Base-by-base conservation (phyloP, 768 basidiomycete genomes). In the Solioccasus polychromus region DNA sequence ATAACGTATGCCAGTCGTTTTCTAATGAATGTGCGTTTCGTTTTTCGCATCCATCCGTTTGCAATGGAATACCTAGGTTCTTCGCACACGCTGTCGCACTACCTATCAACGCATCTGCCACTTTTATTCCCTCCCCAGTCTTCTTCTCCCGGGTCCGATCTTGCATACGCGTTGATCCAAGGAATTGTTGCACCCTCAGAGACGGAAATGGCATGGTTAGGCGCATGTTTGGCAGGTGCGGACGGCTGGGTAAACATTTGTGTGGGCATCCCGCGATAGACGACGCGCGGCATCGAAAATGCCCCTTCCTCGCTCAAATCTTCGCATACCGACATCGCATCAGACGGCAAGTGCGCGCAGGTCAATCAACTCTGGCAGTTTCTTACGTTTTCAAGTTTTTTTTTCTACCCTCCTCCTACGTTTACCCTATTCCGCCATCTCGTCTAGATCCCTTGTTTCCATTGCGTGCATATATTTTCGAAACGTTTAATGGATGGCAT, bases 201-300 rank as follows among this genome's bases (percentile, higher is more conserved):
- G 24, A 77, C 92, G 6, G 95, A 98, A 60, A 75, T 97, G 67
- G 92, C 86, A 5, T 96, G 95, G 94, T 65, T 98, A n/a, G 88
- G 91, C 9, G 85, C 89, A 17, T 92, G 92, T 57, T 71, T 97
- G 67, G 81, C 85, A 11, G 93, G 92, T 8, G 91, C 92, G 11
- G 96, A 98, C 59, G 96, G 96, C 5, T 98, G 93, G 93, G 75
- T 95, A 23, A 88, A 89, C 62, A 75, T 97, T 42, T 94, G 92
- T 60, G 71, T 96, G 23, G 88, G 87, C 14, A 66, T 87, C 14
- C 50, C 55, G 35, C 61, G 63, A 35, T 65, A 64, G 57, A 44
- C 40, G 30, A 26, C 4, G 19, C 25, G 9, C 39, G 29, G 17
- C 9, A 14, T 8, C 36, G 7, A 6, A 26, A 6, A 26, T 26